These are phyloP conservation scores for Hemerocallis citrina DNA, from an alignment of 106 monocot species.

Conservation along the genomic window DNA sequence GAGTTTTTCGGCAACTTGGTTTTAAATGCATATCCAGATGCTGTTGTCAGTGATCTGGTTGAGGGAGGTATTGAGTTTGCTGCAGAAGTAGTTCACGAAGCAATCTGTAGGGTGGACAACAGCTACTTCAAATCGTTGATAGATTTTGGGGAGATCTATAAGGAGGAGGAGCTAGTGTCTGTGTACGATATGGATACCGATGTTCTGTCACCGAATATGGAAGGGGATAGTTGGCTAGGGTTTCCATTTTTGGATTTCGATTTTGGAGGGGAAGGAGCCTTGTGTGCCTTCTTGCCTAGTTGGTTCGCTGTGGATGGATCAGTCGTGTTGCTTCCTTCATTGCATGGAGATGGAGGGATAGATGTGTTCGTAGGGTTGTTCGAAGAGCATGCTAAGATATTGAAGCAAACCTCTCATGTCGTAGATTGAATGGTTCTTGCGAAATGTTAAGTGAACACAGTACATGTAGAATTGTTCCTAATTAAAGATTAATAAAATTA, in stretches of 20 bases:
- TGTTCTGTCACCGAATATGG: conserved; percentile 42
- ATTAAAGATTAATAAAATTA: too few species aligned
- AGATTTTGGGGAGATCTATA: conserved; percentile 43
- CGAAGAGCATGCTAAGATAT: conserved; percentile 11
- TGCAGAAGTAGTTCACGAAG: conserved; percentile 21
- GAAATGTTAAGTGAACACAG: too few species aligned
- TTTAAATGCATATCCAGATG: conserved; percentile 32
- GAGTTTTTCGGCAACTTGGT: conserved; percentile 71
- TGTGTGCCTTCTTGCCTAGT: conserved; percentile 16
- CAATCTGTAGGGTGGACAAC: conserved; percentile 19
- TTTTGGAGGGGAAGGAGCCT: conserved; percentile 50
- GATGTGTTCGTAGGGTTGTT: conserved; percentile 17
- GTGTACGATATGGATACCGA: conserved; percentile 6
- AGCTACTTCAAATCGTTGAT: conserved; percentile 65
- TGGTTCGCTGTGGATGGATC: conserved; percentile 46
- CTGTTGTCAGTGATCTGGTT: conserved; percentile 14
- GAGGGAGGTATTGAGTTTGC: not conserved
- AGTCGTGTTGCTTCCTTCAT: conserved; percentile 38
- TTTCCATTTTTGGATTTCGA: conserved; percentile 53
- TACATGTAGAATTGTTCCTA: too few species aligned
- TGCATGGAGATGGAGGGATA: conserved; percentile 15
- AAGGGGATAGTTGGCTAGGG: conserved; percentile 64
- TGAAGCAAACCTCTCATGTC: not conserved
- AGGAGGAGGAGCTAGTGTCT: conserved; percentile 17
- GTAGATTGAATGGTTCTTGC: too few species aligned